Percentiles rank a stretch among this genome's conserved stretches.
Conservation (phyloP, 176 grass and related monocot species). For the Leersia perrieri region DNA sequence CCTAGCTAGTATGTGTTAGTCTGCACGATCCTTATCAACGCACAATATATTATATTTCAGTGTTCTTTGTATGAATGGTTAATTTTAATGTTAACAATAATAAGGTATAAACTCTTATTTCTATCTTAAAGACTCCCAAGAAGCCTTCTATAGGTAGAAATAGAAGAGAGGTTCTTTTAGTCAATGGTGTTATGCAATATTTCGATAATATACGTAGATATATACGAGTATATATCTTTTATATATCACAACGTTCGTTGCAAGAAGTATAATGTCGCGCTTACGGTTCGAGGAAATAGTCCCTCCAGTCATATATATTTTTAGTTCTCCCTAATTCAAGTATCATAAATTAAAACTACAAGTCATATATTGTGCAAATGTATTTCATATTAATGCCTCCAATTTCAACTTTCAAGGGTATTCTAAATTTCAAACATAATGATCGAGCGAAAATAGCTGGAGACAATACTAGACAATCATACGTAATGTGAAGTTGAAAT, state of each 20-base stretch:
- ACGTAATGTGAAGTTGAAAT: background rate
- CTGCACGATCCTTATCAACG: background rate
- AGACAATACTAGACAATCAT: constrained; percentile 4
- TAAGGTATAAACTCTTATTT: background rate
- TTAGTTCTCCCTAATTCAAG: background rate
- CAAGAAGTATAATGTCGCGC: background rate
- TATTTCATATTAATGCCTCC: background rate
- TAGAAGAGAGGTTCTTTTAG: background rate
- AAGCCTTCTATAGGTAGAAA: background rate
- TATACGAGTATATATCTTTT: no score
- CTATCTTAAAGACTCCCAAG: background rate
- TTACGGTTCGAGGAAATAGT: background rate
- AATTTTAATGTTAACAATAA: no score
- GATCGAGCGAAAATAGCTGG: background rate
- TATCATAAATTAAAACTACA: background rate
- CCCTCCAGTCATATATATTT: no score
- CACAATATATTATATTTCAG: background rate
- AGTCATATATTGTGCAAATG: background rate
- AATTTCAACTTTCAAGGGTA: background rate
- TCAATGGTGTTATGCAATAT: background rate
- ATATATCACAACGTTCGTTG: no score
- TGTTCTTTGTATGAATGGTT: background rate
- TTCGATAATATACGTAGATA: background rate
- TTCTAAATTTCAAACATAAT: background rate
- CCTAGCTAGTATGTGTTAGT: background rate